Base-by-base conservation (phyloP, 805 yeast genomes). In the Candida suzukii region DNA sequence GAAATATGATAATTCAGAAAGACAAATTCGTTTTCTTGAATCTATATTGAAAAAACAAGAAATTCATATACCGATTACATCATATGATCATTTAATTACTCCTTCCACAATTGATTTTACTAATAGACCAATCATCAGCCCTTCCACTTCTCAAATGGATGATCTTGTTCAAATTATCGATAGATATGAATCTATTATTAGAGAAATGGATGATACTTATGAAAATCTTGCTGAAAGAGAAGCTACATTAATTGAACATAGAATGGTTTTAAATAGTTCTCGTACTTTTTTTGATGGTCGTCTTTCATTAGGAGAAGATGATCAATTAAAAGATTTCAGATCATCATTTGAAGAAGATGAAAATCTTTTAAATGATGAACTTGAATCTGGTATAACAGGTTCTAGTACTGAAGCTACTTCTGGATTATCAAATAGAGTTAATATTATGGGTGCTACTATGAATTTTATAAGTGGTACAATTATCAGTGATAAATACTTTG, bases 1-100 rank as follows among this genome's bases (percentile, higher is more conserved):
- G 54, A 73, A 74, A 43, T 68, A 86, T 41, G 97, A 91, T 61
- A 84, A 88, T 57, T 76, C 83, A n/a, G 87, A 88, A 61, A 80
- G 97, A 46, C 98, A 91, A 61, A 73, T 81, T 41, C 70, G 84
- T 29, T 75, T 67, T 47, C 63, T 77, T 51, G 70, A 71, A 46
- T 53, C 63, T 1, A 70, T 78, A 38, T 70, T 84, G 39, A 68
- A 68, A 40, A 67, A 70, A 35, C 78, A 74, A 49, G 65, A 65
- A 13, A 71, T 78, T 36, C 39, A 27, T 8, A 51, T 60, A 19
- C 46, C 56, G 1, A 40, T 51, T 3, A 49, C 54, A 9, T 51
- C 54, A 0, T 58, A 49, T 39, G 66, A 58, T 22, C 50, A 52
- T 28, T 37, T 54, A 28, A 40, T 57, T 10, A 35, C 39, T 14